These are phyloP conservation scores for Quercus parvula DNA, from an alignment of 306 rosid species.

Conservation along the genomic window DNA sequence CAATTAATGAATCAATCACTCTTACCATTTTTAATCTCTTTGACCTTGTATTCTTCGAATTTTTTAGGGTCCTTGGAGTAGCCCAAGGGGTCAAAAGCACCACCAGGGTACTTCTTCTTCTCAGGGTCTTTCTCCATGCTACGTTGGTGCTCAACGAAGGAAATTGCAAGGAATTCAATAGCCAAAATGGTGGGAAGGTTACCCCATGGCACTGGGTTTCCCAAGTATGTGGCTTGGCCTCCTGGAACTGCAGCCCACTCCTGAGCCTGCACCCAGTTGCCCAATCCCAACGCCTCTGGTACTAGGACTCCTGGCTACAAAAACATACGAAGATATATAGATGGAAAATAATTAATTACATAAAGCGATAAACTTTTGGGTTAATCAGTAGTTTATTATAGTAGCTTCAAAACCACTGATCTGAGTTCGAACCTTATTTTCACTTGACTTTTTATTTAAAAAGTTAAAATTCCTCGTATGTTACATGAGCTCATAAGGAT, in stretches of 20 bases:
- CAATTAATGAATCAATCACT: not conserved
- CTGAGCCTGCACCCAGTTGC: slow-evolving; percentile 97
- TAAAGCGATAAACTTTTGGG: not conserved
- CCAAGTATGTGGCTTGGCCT: slow-evolving; percentile 94
- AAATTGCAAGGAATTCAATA: slow-evolving; percentile 81
- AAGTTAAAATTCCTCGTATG: too few species aligned
- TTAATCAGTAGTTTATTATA: too few species aligned
- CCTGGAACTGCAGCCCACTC: slow-evolving; percentile 97
- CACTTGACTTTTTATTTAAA: too few species aligned
- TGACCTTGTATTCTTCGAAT: slow-evolving; percentile 84
- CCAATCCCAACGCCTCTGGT: slow-evolving; percentile 97
- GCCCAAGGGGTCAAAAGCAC: slow-evolving; percentile 96
- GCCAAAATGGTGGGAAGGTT: slow-evolving; percentile 85
- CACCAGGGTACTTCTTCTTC: slow-evolving; percentile 98
- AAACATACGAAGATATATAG: not conserved
- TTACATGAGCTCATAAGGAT: too few species aligned
- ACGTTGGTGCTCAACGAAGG: slow-evolving; percentile 97
- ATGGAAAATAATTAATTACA: slow-evolving; percentile 4
- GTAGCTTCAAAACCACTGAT: too few species aligned
- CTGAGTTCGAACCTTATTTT: too few species aligned
- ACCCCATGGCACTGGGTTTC: slow-evolving; percentile 99
- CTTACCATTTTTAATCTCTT: slow-evolving; percentile 86
- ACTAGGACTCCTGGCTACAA: slow-evolving; percentile 90
- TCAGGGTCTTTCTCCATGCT: slow-evolving; percentile 97
- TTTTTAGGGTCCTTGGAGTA: slow-evolving; percentile 95